Evolutionary conservation across 495 filamentous ascomycete genomes (phyloP).

Genomic region (Tuber brumale): DNA sequence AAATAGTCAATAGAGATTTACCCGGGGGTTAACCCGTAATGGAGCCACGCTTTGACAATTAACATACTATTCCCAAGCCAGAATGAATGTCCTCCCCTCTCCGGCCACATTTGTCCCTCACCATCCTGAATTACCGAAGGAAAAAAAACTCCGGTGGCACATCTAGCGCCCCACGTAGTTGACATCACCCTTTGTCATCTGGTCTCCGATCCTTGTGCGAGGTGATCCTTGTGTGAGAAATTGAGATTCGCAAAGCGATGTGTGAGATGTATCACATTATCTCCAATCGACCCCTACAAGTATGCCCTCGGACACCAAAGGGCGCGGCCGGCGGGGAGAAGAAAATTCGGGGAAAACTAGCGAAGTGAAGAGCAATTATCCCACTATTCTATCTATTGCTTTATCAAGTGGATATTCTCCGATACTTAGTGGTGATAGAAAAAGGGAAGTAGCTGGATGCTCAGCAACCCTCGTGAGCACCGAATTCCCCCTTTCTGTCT

Average conservation of each 20-base stretch:
- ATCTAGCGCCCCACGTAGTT: background rate
- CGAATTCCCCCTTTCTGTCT: background rate
- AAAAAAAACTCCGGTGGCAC: background rate
- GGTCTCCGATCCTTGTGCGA: background rate
- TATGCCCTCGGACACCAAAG: background rate
- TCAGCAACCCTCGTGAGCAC: background rate
- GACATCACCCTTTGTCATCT: background rate
- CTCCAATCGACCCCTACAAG: background rate
- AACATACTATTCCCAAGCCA: background rate
- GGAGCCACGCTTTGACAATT: no score
- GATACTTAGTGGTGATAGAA: background rate
- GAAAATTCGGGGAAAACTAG: background rate
- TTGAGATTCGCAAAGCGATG: background rate
- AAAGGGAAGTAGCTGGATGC: background rate
- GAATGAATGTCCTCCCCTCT: background rate
- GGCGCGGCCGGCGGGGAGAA: background rate
- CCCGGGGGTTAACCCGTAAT: no score
- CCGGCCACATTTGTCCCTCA: no score
- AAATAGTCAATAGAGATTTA: no score
- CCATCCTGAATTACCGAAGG: background rate
- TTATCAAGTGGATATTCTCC: background rate
- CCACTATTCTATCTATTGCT: background rate
- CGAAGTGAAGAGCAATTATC: background rate
- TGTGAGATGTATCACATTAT: background rate
- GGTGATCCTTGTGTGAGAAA: background rate